Percentiles rank a stretch among this genome's conserved stretches.
Evolutionary conservation across 257 asterid genomes (phyloP).

Genomic region (Eustoma russellianum): DNA sequence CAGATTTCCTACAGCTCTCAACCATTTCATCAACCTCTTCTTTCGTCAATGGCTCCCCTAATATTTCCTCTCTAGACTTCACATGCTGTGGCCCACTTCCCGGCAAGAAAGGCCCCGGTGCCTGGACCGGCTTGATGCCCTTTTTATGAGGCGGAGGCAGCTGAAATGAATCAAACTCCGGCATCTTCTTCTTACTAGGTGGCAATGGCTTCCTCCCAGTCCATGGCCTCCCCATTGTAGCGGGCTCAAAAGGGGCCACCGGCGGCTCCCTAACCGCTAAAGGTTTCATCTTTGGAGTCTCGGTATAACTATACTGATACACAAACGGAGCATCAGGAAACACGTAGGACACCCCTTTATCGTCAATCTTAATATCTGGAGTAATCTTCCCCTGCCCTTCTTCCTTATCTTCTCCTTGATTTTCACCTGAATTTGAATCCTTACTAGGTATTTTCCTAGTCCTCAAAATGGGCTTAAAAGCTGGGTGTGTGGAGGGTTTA

Average conservation of each 20-base stretch:
- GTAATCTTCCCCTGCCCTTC: constrained; percentile 9
- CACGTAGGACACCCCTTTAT: constrained; percentile 61
- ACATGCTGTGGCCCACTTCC: constrained; percentile 83
- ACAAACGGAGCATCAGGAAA: constrained; percentile 75
- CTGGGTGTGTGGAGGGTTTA: constrained; percentile 38
- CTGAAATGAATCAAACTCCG: constrained; percentile 78
- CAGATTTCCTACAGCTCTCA: constrained; percentile 36
- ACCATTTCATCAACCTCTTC: constrained; percentile 60
- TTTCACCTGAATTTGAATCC: background rate
- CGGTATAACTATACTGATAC: constrained; percentile 94
- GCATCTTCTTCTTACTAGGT: constrained; percentile 67
- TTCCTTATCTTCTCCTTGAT: background rate
- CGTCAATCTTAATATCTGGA: constrained; percentile 50
- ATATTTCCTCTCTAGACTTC: constrained; percentile 53
- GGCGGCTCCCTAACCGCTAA: constrained; percentile 70
- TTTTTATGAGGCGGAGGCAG: constrained; percentile 76
- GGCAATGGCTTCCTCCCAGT: constrained; percentile 74
- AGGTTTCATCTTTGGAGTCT: constrained; percentile 85
- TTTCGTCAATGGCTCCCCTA: constrained; percentile 72
- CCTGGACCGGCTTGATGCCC: constrained; percentile 92
- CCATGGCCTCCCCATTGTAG: constrained; percentile 80
- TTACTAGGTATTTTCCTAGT: constrained; percentile 23
- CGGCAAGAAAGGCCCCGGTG: constrained; percentile 82
- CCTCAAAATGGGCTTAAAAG: constrained; percentile 35
- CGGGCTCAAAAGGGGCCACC: constrained; percentile 82